Conservation (phyloP, 2,329 filamentous ascomycete genomes). For the Stachybotrys chlorohalonatus region DNA sequence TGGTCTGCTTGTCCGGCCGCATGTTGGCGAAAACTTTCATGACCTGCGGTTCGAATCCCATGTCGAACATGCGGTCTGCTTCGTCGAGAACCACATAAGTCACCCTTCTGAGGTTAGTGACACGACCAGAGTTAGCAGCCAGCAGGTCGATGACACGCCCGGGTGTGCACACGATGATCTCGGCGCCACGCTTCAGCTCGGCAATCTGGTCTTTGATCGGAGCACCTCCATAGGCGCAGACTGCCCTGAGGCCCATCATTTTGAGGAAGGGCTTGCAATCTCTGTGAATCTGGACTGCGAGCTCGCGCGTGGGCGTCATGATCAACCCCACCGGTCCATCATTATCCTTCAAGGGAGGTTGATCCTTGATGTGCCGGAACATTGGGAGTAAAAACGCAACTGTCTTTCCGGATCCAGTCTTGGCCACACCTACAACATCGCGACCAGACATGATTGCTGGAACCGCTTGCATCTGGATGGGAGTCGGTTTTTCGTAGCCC, state of each 20-base stretch:
- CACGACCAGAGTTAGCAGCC: slow-evolving; percentile 85
- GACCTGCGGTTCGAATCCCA: slow-evolving; percentile 98
- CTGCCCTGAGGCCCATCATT: slow-evolving; percentile 71
- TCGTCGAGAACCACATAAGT: slow-evolving; percentile 95
- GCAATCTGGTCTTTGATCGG: slow-evolving; percentile 98
- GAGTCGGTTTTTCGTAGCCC: slow-evolving; percentile 80
- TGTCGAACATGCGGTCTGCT: slow-evolving; percentile 98
- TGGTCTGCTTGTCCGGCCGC: slow-evolving; percentile 84
- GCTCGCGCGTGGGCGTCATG: slow-evolving; percentile 88
- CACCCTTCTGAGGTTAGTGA: slow-evolving; percentile 81
- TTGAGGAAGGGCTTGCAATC: slow-evolving; percentile 95
- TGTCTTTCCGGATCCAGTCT: slow-evolving; percentile 96
- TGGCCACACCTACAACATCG: slow-evolving; percentile 92
- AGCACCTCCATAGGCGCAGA: slow-evolving; percentile 89
- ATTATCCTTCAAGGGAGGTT: slow-evolving; percentile 67
- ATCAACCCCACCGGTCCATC: slow-evolving; percentile 86
- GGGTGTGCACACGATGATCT: slow-evolving; percentile 91
- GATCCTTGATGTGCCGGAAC: slow-evolving; percentile 97
- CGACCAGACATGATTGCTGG: slow-evolving; percentile 93
- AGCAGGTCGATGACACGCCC: slow-evolving; percentile 93
- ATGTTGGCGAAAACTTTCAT: slow-evolving; percentile 93
- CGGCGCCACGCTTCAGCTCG: slow-evolving; percentile 87
- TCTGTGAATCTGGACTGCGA: slow-evolving; percentile 86
- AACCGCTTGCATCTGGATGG: slow-evolving; percentile 92
- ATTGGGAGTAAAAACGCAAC: slow-evolving; percentile 92